Conservation (phyloP, 1,139 yeast genomes). For the Suhomyces maxii region DNA sequence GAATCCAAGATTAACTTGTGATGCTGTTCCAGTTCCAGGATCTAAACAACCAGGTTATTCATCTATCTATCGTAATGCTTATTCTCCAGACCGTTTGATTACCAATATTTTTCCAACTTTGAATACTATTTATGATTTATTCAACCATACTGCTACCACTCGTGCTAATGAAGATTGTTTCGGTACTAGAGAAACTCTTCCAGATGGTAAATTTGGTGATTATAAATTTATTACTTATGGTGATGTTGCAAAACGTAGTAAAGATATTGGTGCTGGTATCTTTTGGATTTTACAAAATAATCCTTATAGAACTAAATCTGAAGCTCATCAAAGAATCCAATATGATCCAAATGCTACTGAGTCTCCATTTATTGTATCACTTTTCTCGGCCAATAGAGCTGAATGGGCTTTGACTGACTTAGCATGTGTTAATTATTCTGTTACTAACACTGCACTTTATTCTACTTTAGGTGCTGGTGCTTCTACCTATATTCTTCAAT, state of each 20-base stretch:
- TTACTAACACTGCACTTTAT: slow-evolving; percentile 61
- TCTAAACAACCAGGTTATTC: slow-evolving; percentile 52
- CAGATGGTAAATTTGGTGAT: slow-evolving; percentile 42
- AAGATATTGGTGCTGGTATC: slow-evolving; percentile 64
- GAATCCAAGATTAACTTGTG: slow-evolving; percentile 10
- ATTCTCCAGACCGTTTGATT: slow-evolving; percentile 38
- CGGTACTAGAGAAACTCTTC: slow-evolving; percentile 46
- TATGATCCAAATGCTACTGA: slow-evolving; percentile 24
- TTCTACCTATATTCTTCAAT: slow-evolving; percentile 54
- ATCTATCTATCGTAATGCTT: slow-evolving; percentile 51
- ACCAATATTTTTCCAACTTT: slow-evolving; percentile 50
- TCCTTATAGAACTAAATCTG: slow-evolving; percentile 33
- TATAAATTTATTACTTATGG: slow-evolving; percentile 53
- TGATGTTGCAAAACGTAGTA: slow-evolving; percentile 41
- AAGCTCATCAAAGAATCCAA: slow-evolving; percentile 28
- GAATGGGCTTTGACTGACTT: slow-evolving; percentile 66
- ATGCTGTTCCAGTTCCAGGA: slow-evolving; percentile 44
- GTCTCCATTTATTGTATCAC: slow-evolving; percentile 48
- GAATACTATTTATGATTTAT: slow-evolving; percentile 50
- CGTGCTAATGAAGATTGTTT: slow-evolving; percentile 45
- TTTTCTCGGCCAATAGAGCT: slow-evolving; percentile 55
- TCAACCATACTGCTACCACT: slow-evolving; percentile 39
- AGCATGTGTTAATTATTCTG: slow-evolving; percentile 52
- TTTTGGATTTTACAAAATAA: slow-evolving; percentile 51
- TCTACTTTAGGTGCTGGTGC: slow-evolving; percentile 65